These are phyloP conservation scores for Candolleomyces eurysporus DNA, from an alignment of 768 basidiomycete genomes.

Conservation along the genomic window DNA sequence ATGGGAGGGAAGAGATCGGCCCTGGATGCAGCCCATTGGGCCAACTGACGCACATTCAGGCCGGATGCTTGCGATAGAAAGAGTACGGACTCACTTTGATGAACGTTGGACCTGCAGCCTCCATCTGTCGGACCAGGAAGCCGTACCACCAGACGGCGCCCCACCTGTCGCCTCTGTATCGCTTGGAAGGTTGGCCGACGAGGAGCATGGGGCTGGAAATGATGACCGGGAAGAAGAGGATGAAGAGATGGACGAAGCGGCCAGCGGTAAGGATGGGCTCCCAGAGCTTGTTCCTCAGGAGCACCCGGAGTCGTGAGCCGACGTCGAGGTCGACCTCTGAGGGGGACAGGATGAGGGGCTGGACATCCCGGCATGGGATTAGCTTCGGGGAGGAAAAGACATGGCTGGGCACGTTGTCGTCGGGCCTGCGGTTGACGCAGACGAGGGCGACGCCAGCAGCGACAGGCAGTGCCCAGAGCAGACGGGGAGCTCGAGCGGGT, in stretches of 20 bases:
- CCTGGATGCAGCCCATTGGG: slow-evolving; percentile 97
- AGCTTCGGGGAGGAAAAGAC: slow-evolving; percentile 46
- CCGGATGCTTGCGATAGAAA: slow-evolving; percentile 2
- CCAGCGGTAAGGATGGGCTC: slow-evolving; percentile 83
- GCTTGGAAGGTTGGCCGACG: slow-evolving; percentile 52
- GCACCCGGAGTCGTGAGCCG: slow-evolving; percentile 35
- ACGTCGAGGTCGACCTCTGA: slow-evolving; percentile 58
- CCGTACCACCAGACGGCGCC: slow-evolving; percentile 98
- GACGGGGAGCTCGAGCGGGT: no score
- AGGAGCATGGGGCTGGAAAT: slow-evolving; percentile 82
- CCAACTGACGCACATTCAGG: slow-evolving; percentile 52
- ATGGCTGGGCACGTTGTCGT: background rate
- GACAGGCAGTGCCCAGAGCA: slow-evolving; percentile 38
- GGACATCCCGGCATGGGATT: slow-evolving; percentile 36
- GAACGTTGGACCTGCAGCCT: slow-evolving; percentile 93
- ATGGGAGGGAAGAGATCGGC: slow-evolving; percentile 88
- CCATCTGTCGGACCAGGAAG: slow-evolving; percentile 86
- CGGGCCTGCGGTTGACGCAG: background rate
- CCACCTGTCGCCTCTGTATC: slow-evolving; percentile 76
- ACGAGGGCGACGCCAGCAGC: slow-evolving; percentile 2
- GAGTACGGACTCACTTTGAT: slow-evolving; percentile 65
- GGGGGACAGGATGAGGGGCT: slow-evolving; percentile 59
- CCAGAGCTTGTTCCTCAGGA: slow-evolving; percentile 63
- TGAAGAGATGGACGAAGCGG: slow-evolving; percentile 80
- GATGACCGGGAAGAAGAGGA: slow-evolving; percentile 87